Evolutionary conservation across 768 basidiomycete genomes (phyloP), one percentile per base, ranked within the genome.

Genomic region (Termitomyces sp.): DNA sequence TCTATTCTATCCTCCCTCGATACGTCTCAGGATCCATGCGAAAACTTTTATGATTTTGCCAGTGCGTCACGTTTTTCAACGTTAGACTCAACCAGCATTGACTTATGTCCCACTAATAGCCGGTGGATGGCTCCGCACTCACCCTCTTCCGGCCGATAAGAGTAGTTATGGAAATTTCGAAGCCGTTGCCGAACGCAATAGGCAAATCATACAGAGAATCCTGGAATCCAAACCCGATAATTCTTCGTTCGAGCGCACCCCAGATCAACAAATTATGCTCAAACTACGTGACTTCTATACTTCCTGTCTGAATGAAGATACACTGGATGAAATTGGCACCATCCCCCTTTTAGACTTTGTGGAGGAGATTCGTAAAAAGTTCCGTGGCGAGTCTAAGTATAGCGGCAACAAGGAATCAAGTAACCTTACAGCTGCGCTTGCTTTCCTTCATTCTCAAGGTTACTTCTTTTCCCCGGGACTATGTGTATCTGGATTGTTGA

Each of bases 31-130:
- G 94, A 98, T 68, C 97, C 97, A 0, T 99, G 97, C 71, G 91
- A 98, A 63, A 88, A 94, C 72, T 97, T 98, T 70, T 98, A 94
- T 67, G 83, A 88, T 61, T 98, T 86, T 73, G 85, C 94, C 10
- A 95, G 94, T 95, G 66, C 65, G 92, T 85, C 9, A 13, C 54
- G 50, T 42, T 56, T 44, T 55, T 54, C 39, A 51, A 58, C 47
- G 45, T 22, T 62, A 1, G 24, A 45, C n/a, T 45, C 29, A 12
- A 37, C 29, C 20, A 16, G 34, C 18, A 42, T 51, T 48, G 16
- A 56, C 56, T 52, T 16, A 41, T 16, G 13, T 48, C 24, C 18
- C 29, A 22, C 12, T 44, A 22, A 37, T 57, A 95, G 92, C 88
- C 66, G 92, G 92, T 18, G 94, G 94, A 13, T 99, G 96, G 96